Evolutionary conservation across 306 rosid genomes (phyloP), one percentile per base, ranked within the genome.

Genomic region (Neltuma alba): DNA sequence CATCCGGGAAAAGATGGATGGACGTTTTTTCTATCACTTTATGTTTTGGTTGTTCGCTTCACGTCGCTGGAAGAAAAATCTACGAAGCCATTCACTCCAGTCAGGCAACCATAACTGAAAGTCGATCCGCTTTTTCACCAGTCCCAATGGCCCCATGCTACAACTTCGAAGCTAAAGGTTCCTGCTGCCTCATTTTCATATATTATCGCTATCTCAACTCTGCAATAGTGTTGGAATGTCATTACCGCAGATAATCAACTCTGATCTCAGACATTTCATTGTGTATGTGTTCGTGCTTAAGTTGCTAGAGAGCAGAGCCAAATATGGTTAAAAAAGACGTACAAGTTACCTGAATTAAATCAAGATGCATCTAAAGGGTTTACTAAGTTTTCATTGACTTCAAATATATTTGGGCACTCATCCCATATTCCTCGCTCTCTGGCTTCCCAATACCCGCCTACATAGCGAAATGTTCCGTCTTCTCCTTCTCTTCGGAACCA

Each of bases 361-460:
- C 89, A 89, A 45, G 90, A 86, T 57, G 81, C 84, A 79, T 80
- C 86, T 71, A 62, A 65, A 42, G 86, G 58, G 73, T 84, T 90
- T n/a, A 68, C 83, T 66, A 52, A 52, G 72, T 74, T 80, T 78
- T 87, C 96, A 13, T 74, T 75, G 63, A 89, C 85, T 76, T 95
- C 94, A 82, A 93, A 95, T 65, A 95, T 90, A 74, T 89, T 64
- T 74, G 97, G 97, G 82, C 99, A 95, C 41, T 72, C 91, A 81
- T 86, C 89, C 99, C 99, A 95, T 55, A 74, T 85, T 77, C 93
- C 90, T 71, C 7, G 87, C 70, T 73, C 83, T 77, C 92, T 89
- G 6, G 98, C 86, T 89, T 95, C 99, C 99, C 99, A 95, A 72
- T 95, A 95, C 31, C 99, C 94, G 20, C 98, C 98, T 18, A 68